phyloP scores from a whole-genome alignment of 495 filamentous ascomycete genomes.

The Delitschia confertaspora region DNA sequence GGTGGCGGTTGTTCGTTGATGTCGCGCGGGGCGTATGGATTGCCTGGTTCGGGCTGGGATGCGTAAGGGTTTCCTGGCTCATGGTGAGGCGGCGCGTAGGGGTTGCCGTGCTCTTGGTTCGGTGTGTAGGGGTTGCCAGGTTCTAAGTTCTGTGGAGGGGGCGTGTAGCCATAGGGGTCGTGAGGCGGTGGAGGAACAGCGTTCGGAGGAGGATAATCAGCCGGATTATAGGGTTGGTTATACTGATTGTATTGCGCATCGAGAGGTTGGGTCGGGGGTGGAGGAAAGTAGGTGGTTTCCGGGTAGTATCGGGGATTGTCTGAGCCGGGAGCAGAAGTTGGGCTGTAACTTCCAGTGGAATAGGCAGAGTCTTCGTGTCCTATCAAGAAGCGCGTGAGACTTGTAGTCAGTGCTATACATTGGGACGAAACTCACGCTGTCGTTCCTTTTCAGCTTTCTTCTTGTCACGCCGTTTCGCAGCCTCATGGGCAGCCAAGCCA shows the following conservation, averaged over 20 bases:
- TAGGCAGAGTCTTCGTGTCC: constrained; percentile 29
- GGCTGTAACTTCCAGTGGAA: constrained; percentile 32
- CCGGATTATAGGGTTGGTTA: constrained; percentile 28
- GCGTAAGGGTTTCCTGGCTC: not conserved
- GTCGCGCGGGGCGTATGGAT: no score
- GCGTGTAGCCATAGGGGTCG: constrained; percentile 13
- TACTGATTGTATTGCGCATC: constrained; percentile 12
- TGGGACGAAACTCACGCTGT: constrained; percentile 14
- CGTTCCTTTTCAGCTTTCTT: constrained; percentile 40
- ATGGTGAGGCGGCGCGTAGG: constrained; percentile 10
- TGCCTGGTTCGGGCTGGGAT: not conserved
- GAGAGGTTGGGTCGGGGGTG: constrained; percentile 33
- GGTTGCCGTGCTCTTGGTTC: constrained; percentile 14
- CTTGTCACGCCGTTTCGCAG: constrained; percentile 57
- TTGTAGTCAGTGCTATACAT: not conserved
- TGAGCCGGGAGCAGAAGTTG: constrained; percentile 38
- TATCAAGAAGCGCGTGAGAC: not conserved
- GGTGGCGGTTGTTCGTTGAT: no score
- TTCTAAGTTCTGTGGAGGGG: constrained; percentile 17
- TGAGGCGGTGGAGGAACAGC: constrained; percentile 7
- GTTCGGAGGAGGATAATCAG: constrained; percentile 34
- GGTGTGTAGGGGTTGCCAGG: constrained; percentile 15
- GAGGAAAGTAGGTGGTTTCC: constrained; percentile 36
- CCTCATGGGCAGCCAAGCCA: constrained; percentile 65
- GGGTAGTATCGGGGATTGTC: constrained; percentile 33